phyloP scores from a whole-genome alignment of 805 yeast genomes.

The Candida koratica region DNA sequence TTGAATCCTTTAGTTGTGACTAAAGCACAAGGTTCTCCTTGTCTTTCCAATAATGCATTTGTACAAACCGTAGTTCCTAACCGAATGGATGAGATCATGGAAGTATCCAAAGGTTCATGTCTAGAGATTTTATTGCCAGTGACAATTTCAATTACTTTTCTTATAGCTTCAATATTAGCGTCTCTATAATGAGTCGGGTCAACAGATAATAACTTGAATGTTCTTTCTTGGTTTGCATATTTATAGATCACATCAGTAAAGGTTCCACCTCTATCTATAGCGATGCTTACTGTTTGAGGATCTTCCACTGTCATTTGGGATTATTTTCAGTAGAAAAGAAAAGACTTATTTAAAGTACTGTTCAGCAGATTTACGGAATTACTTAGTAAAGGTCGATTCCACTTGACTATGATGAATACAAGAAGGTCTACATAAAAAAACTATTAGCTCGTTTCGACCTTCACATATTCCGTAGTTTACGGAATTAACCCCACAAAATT shows the following conservation, averaged over 20 bases:
- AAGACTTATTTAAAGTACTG: no score
- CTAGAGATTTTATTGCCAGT: conserved; percentile 42
- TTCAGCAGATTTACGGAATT: no score
- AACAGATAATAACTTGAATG: conserved; percentile 71
- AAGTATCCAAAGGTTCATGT: conserved; percentile 17
- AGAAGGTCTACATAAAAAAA: no score
- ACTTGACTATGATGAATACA: not conserved
- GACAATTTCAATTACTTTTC: conserved; percentile 64
- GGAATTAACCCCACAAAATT: no score
- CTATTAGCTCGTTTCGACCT: conserved; percentile 4
- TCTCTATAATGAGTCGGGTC: conserved; percentile 83
- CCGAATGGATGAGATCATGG: conserved; percentile 19
- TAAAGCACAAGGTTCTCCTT: conserved; percentile 20
- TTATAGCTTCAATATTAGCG: conserved; percentile 86
- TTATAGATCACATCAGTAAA: conserved; percentile 33
- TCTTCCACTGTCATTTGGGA: conserved; percentile 13
- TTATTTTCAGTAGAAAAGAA: no score
- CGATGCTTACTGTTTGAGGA: conserved; percentile 13
- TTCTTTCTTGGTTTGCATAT: conserved; percentile 49
- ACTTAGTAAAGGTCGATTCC: no score
- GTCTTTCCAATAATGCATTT: conserved; percentile 21
- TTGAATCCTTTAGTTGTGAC: conserved; percentile 21
- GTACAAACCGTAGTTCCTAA: conserved; percentile 30
- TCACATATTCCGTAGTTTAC: no score
- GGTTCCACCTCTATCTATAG: conserved; percentile 27